phyloP scores from a whole-genome alignment of 768 basidiomycete genomes.

The Xerocomellus chrysenteron region DNA sequence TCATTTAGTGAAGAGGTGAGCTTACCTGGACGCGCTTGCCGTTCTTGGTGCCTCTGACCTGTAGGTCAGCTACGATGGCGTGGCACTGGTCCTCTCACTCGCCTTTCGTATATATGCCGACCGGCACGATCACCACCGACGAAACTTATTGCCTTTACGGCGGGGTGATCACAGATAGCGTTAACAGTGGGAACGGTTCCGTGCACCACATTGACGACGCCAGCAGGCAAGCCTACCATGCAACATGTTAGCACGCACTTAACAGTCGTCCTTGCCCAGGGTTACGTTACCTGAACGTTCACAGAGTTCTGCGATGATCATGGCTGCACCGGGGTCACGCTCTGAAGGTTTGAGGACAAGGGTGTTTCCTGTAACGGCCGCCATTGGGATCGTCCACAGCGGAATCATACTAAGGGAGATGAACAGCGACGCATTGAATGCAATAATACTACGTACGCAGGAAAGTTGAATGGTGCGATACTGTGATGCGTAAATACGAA shows the following conservation, averaged over 20 bases:
- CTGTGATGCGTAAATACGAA: slow-evolving; percentile 34
- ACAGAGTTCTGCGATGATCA: slow-evolving; percentile 96
- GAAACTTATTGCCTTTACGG: slow-evolving; percentile 93
- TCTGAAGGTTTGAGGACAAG: slow-evolving; percentile 95
- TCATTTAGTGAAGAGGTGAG: slow-evolving; percentile 9
- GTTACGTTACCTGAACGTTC: slow-evolving; percentile 63
- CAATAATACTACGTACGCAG: slow-evolving; percentile 54
- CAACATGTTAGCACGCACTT: background rate
- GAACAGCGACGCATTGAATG: background rate
- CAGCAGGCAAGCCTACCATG: slow-evolving; percentile 65
- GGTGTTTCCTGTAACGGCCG: slow-evolving; percentile 88
- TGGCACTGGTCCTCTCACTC: slow-evolving; percentile 9
- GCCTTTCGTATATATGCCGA: slow-evolving; percentile 90
- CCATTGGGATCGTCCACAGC: slow-evolving; percentile 92
- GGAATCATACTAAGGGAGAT: slow-evolving; percentile 78
- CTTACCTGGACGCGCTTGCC: slow-evolving; percentile 85
- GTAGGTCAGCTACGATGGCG: slow-evolving; percentile 3
- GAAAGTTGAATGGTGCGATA: slow-evolving; percentile 87
- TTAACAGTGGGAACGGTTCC: slow-evolving; percentile 90
- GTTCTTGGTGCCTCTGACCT: slow-evolving; percentile 67
- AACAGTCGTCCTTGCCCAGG: background rate
- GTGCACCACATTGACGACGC: slow-evolving; percentile 91
- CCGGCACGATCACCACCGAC: slow-evolving; percentile 94
- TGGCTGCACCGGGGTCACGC: slow-evolving; percentile 93
- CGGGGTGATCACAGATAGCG: slow-evolving; percentile 87